Base-by-base conservation (phyloP, 2,329 filamentous ascomycete genomes). In the Stagonosporopsis chrysanthemi region DNA sequence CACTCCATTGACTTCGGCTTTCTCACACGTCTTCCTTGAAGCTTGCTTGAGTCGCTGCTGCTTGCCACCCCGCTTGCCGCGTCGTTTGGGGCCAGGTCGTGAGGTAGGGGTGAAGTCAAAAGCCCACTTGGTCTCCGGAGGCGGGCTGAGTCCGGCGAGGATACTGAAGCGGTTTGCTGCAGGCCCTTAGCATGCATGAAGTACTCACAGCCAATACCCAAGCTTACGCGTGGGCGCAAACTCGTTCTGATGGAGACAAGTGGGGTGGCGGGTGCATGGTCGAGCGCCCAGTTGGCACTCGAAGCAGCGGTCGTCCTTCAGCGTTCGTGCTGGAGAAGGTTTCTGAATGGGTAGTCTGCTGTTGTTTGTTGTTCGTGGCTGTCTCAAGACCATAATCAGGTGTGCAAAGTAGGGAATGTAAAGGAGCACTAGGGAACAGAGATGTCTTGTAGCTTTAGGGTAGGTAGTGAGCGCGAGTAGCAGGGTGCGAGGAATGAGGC, bases 111-210 rank as follows among this genome's bases (percentile, higher is more conserved):
- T 29, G 35, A 68, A 63, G 39, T 70, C 65, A 45, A 69, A 65
- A 11, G 56, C 35, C 62, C 53, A 67, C 8, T 63, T 59, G 40
- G 61, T 62, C n/a, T 65, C 58, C n/a, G 59, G 52, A 6, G 66
- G 42, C 19, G 63, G 64, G 9, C 65, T 55, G 22, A 66, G 58
- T 7, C 67, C 65, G 12, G 66, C 66, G 19, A 73, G 61, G 26
- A 72, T 44, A 39, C 67, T 68, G 56, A 74, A 72, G 5, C 60
- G 69, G 33, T 73, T 74, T n/a, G 56, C 71, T 75, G 31, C 26
- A 24, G 4, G 6, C 3, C 0, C 17, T 56, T 43, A 57, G 48
- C 19, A 36, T 15, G 0, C 9, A 5, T 24, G 6, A 19, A 23
- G 15, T 14, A 12, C 8, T 9, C 14, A n/a, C 4, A 8, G 11